Evolutionary conservation across 78 protist species (phyloP).

Genomic region (Speleostelium caveatum): DNA sequence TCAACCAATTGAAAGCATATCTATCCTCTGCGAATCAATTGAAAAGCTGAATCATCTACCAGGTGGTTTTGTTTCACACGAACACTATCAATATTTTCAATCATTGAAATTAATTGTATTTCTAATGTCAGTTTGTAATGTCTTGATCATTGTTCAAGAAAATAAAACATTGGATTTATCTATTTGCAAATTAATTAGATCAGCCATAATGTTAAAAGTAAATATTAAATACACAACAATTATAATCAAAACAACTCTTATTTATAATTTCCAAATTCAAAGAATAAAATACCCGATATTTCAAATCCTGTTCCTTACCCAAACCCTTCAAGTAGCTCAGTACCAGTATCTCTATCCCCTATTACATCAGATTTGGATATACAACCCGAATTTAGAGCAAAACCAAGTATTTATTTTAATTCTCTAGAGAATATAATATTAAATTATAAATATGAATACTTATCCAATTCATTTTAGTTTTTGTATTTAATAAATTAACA

Average conservation of each 20-base stretch:
- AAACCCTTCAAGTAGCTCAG: neutral
- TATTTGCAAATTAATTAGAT: slow-evolving; percentile 52
- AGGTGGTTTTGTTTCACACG: slow-evolving; percentile 13
- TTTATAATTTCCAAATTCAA: too few relatives aligned
- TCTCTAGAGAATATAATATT: neutral
- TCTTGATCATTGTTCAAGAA: slow-evolving; percentile 56
- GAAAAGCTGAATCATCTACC: slow-evolving; percentile 41
- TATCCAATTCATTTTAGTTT: neutral
- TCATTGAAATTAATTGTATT: slow-evolving; percentile 41
- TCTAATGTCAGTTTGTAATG: slow-evolving; percentile 42
- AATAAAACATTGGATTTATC: slow-evolving; percentile 51
- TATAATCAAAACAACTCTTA: too few relatives aligned
- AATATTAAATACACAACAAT: too few relatives aligned
- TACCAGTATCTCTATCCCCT: too few relatives aligned
- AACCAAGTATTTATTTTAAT: slow-evolving; percentile 4
- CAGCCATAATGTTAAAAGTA: slow-evolving; percentile 46
- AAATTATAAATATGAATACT: neutral
- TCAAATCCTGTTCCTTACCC: slow-evolving; percentile 8
- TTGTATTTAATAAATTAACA: slow-evolving; percentile 63
- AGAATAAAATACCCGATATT: slow-evolving; percentile 57
- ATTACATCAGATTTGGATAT: slow-evolving; percentile 8
- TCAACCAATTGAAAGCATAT: slow-evolving; percentile 51
- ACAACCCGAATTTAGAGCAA: slow-evolving; percentile 30
- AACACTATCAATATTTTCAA: slow-evolving; percentile 58
- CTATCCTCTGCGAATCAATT: slow-evolving; percentile 48